Evolutionary conservation across 2,329 filamentous ascomycete species (phyloP).

Genomic region (Moelleriella libera): DNA sequence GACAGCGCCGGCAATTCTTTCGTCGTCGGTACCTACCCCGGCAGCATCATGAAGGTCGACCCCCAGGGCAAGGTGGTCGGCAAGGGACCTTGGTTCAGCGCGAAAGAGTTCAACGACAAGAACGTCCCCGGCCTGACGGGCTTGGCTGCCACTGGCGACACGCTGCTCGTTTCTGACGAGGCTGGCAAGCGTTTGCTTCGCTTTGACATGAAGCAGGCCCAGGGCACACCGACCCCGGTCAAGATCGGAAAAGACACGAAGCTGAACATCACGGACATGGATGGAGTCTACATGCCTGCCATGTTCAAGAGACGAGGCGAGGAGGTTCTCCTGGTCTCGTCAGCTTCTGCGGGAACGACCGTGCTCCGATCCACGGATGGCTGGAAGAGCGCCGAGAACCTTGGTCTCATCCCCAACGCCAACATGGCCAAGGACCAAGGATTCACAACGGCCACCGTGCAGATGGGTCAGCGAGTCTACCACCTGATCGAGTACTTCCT

Average conservation of each 20-base stretch:
- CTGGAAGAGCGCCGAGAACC: conserved; percentile 20
- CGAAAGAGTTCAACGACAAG: conserved; percentile 10
- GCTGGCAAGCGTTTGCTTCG: conserved; percentile 17
- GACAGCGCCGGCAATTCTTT: conserved; percentile 20
- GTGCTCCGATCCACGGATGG: conserved; percentile 20
- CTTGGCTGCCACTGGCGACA: conserved; percentile 4
- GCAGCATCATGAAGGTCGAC: conserved; percentile 13
- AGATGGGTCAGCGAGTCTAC: neutral
- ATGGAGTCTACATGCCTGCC: conserved; percentile 19
- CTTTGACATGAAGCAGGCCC: conserved; percentile 14
- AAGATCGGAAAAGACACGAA: neutral
- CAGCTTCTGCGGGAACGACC: conserved; percentile 16
- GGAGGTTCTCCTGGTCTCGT: conserved; percentile 17
- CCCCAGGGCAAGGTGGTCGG: no score
- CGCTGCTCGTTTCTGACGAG: conserved; percentile 17
- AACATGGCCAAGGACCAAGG: conserved; percentile 3
- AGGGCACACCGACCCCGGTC: neutral
- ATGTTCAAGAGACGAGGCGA: conserved; percentile 12
- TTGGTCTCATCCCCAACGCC: conserved; percentile 17
- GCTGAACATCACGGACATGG: conserved; percentile 2
- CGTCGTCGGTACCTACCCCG: conserved; percentile 22
- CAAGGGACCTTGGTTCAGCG: no score
- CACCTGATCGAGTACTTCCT: no score
- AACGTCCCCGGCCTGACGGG: conserved; percentile 6
- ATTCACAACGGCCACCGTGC: conserved; percentile 5